Percentiles rank a stretch among this genome's conserved stretches.
These are phyloP conservation scores for Chaetomiaceae sp. DNA, from an alignment of 2,329 filamentous ascomycete species.

Conservation along the genomic window DNA sequence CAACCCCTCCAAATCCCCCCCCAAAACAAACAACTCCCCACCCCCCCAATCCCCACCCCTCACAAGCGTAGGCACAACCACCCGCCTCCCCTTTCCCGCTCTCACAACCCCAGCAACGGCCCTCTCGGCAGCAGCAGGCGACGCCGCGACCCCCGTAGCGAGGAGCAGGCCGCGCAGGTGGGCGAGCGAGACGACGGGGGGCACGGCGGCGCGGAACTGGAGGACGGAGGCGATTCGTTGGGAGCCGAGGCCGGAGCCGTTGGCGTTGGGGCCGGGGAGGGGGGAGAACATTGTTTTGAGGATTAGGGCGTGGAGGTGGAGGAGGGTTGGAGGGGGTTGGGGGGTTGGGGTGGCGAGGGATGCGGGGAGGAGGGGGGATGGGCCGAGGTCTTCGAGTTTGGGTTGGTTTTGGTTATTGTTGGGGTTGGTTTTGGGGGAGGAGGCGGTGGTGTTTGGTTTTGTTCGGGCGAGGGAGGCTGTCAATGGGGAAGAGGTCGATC, in stretches of 20 bases:
- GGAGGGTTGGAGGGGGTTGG: conserved; percentile 45
- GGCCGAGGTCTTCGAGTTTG: conserved; percentile 56
- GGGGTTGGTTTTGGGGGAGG: conserved; percentile 19
- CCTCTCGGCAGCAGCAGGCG: conserved; percentile 59
- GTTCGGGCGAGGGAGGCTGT: conserved; percentile 14
- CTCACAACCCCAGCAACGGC: conserved; percentile 59
- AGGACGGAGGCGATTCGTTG: conserved; percentile 59
- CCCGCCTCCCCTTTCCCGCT: conserved; percentile 53
- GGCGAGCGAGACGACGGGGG: conserved; percentile 60
- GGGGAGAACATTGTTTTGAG: conserved; percentile 58
- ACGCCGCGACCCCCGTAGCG: conserved; percentile 32
- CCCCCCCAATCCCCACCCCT: conserved; percentile 36
- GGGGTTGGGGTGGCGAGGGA: conserved; percentile 38
- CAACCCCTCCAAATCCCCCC: conserved; percentile 50
- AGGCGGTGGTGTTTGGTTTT: conserved; percentile 14
- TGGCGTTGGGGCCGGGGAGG: conserved; percentile 50
- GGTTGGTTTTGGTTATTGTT: conserved; percentile 35
- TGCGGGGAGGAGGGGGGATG: conserved; percentile 44
- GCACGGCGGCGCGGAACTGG: conserved; percentile 53
- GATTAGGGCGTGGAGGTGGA: conserved; percentile 59
- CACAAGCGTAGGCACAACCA: conserved; percentile 52
- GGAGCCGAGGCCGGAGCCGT: conserved; percentile 62
- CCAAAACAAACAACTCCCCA: conserved; percentile 57
- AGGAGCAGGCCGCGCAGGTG: conserved; percentile 60
- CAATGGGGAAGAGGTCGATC: conserved; percentile 2